Conservation (phyloP, 495 filamentous ascomycete species). For the Penicilliopsis zonata region DNA sequence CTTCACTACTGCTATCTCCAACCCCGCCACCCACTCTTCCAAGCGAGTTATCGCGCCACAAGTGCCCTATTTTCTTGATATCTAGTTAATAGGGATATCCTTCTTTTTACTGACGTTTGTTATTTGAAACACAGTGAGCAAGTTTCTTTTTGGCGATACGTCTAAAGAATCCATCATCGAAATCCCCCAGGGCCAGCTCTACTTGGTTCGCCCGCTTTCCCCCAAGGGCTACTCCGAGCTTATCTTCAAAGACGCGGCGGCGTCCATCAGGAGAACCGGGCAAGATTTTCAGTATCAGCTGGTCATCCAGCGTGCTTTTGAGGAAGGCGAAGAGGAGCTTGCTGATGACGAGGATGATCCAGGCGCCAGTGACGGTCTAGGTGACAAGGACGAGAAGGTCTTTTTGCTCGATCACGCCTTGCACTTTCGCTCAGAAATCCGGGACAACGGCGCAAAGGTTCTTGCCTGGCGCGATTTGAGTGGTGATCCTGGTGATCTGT, state of each 20-base stretch:
- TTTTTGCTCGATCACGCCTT: conserved; percentile 88
- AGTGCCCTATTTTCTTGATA: too few species aligned
- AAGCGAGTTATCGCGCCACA: conserved; percentile 1
- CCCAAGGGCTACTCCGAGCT: conserved; percentile 96
- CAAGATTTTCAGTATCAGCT: conserved; percentile 96
- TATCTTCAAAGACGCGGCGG: conserved; percentile 94
- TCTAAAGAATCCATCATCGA: conserved; percentile 92
- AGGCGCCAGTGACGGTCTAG: conserved; percentile 45
- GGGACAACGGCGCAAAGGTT: conserved; percentile 66
- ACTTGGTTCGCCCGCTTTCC: conserved; percentile 87
- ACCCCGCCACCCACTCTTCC: conserved; percentile 19
- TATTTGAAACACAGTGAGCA: conserved; percentile 50
- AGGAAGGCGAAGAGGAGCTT: conserved; percentile 91
- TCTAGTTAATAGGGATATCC: not conserved
- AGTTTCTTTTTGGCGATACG: conserved; percentile 82
- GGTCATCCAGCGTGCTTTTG: conserved; percentile 88
- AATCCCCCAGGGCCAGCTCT: conserved; percentile 89
- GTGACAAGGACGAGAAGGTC: conserved; percentile 88
- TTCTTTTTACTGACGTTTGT: conserved; percentile 7
- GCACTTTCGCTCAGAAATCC: conserved; percentile 73
- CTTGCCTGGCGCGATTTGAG: conserved; percentile 92
- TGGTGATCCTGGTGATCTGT: conserved; percentile 86
- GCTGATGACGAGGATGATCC: conserved; percentile 79
- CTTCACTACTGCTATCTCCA: conserved; percentile 10
- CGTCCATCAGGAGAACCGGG: conserved; percentile 80